Evolutionary conservation across 176 grass and related monocot species (phyloP), one percentile per base, ranked within the genome.

Genomic region (Triticum turgidum): DNA sequence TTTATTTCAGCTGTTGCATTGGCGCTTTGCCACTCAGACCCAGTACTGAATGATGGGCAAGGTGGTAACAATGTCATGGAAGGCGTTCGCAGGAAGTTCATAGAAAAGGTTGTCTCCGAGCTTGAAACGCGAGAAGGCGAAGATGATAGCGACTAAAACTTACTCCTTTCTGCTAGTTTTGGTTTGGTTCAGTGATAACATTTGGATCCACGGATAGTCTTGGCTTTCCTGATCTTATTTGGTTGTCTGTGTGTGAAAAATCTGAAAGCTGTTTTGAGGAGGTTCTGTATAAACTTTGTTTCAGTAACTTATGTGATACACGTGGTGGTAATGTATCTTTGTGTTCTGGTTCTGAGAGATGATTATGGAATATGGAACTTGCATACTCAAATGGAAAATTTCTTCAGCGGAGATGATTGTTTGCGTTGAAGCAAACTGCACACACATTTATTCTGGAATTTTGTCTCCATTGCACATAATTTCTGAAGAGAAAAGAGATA

Each of bases 31-130:
- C 89, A 94, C 0, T 94, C 94, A 79, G 92, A 96, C 49, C 94
- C 94, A 7, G 92, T 99, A 47, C 74, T 99, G 67, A 97, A 97
- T 78, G 97, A 99, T 94, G 94, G 97, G 35, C 88, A 92, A 14
- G 45, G 86, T 34, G 83, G 84, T 67, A 63, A 94, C 78, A 89
- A 88, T 58, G 94, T 99, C 70, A 91, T 97, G 24, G 91, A 94
- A 83, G 92, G 92, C 11, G 92, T 99, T 77, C 94, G 92, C 35
- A 94, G 87, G 61, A 99, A 91, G 77, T 97, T 99, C 33, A 97
- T 99, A 21, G 97, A 99, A 90, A 99, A 96, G 86, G 79, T 97
- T 62, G 90, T 99, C 7, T 82, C 89, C 47, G 90, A 93, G 79
- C 94, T 91, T 83, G 92, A 96, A 87, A 85, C 89, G 33, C 82